Percentiles rank a stretch among this genome's conserved stretches.
Evolutionary conservation across 2,329 filamentous ascomycete genomes (phyloP).

Genomic region (Chaetomiaceae sp.): DNA sequence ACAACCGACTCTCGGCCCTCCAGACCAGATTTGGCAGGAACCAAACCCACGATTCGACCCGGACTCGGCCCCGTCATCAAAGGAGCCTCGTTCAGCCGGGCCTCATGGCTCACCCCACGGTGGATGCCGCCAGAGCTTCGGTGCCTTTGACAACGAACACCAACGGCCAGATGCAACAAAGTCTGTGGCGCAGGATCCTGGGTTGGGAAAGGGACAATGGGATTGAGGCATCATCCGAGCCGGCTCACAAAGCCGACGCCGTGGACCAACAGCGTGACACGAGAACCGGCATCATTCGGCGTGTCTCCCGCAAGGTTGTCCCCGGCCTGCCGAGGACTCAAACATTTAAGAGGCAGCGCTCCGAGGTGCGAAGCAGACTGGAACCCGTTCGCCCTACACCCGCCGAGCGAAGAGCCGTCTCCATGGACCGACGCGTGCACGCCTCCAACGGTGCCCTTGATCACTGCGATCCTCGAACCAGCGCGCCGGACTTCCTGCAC

Average conservation of each 20-base stretch:
- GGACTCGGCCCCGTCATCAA: neutral
- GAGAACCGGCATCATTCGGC: slow-evolving; percentile 37
- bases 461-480: slow-evolving; percentile 41
- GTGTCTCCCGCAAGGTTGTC: slow-evolving; percentile 59
- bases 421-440: slow-evolving; percentile 51
- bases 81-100: neutral
- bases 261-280: slow-evolving; percentile 29
- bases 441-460: slow-evolving; percentile 33
- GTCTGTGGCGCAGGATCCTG: slow-evolving; percentile 28
- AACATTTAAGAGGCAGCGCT: slow-evolving; percentile 79
- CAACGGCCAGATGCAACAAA: slow-evolving; percentile 22
- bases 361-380: slow-evolving; percentile 71
- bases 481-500: slow-evolving; percentile 44
- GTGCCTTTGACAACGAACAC: slow-evolving; percentile 19
- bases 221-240: slow-evolving; percentile 12
- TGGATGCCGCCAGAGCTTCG: slow-evolving; percentile 18
- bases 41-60: no score
- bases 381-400: slow-evolving; percentile 59
- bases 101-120: slow-evolving; percentile 28
- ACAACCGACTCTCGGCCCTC: no score
- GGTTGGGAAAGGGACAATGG: slow-evolving; percentile 27
- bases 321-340: slow-evolving; percentile 71
- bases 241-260: slow-evolving; percentile 14
- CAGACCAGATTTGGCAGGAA: no score
- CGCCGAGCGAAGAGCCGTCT: slow-evolving; percentile 67